Evolutionary conservation across 1,139 yeast species (phyloP).

Genomic region (Ashbya aceris): DNA sequence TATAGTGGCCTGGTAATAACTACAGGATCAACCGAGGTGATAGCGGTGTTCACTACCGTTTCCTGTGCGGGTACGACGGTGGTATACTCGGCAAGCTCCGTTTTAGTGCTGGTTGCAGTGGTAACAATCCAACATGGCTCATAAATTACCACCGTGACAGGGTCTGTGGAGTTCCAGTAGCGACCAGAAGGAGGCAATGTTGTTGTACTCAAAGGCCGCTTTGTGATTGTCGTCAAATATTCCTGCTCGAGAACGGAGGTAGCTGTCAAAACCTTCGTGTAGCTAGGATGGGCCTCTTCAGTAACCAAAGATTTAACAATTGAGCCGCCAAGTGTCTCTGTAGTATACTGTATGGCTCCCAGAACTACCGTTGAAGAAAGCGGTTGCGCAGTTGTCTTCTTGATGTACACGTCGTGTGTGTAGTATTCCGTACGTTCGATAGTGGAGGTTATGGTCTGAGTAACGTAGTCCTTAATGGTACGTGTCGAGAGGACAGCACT

Average conservation of each 20-base stretch:
- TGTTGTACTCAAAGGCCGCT: constrained; percentile 7
- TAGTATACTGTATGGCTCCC: constrained; percentile 1
- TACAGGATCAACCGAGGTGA: constrained; percentile 4
- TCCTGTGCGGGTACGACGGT: background rate
- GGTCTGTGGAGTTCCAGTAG: constrained; percentile 5
- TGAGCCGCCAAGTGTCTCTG: constrained; percentile 2
- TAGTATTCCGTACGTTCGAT: background rate
- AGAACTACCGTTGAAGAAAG: background rate
- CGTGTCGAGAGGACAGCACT: background rate
- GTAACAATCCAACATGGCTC: constrained; percentile 9
- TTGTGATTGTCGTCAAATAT: constrained; percentile 8
- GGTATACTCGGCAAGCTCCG: constrained; percentile 6
- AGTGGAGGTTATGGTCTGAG: background rate
- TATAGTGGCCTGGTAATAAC: background rate
- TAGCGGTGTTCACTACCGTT: constrained; percentile 4
- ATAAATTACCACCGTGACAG: constrained; percentile 6
- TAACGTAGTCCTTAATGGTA: background rate
- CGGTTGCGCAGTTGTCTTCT: background rate
- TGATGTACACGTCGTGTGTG: constrained; percentile 3
- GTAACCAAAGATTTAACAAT: constrained; percentile 2
- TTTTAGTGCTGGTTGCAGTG: constrained; percentile 1
- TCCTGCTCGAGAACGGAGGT: constrained; percentile 5
- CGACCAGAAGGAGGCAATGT: constrained; percentile 6
- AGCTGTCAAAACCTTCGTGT: constrained; percentile 1
- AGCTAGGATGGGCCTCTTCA: background rate